Evolutionary conservation across 441 rosid genomes (phyloP).

Genomic region (Corymbia calophylla): DNA sequence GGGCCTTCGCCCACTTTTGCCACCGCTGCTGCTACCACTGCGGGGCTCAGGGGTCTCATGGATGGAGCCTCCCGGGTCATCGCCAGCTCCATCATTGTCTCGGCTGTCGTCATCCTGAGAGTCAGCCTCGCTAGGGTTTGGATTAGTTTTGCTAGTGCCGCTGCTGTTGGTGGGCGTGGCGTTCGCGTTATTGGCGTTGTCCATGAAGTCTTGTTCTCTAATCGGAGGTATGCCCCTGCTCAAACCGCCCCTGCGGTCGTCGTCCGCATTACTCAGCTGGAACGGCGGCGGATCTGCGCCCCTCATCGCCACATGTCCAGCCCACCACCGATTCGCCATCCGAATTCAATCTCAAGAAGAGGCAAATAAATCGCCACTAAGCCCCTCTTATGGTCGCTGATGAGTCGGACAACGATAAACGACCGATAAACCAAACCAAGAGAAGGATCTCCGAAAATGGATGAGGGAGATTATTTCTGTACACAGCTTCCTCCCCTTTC

Average conservation of each 20-base stretch:
- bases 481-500: neutral
- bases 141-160: constrained; percentile 1
- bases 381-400: neutral
- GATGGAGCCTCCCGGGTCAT: neutral
- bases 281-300: constrained; percentile 49
- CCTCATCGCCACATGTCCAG: constrained; percentile 61
- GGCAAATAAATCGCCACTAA: neutral
- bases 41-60: constrained; percentile 24
- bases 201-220: constrained; percentile 48
- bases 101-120: constrained; percentile 11
- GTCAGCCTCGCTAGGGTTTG: constrained; percentile 31
- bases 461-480: neutral
- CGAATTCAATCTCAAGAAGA: neutral
- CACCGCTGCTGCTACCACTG: constrained; percentile 1
- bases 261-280: constrained; percentile 38
- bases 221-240: constrained; percentile 27
- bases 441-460: neutral
- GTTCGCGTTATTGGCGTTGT: constrained; percentile 4
- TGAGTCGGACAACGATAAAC: neutral
- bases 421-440: neutral
- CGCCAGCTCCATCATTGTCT: neutral
- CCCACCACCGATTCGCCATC: constrained; percentile 96
- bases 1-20: constrained; percentile 57
- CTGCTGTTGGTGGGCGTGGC: constrained; percentile 13
- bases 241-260: constrained; percentile 7